These are phyloP conservation scores for Pythium apleroticum DNA, from an alignment of 352 stramenopile species.

Conservation along the genomic window DNA sequence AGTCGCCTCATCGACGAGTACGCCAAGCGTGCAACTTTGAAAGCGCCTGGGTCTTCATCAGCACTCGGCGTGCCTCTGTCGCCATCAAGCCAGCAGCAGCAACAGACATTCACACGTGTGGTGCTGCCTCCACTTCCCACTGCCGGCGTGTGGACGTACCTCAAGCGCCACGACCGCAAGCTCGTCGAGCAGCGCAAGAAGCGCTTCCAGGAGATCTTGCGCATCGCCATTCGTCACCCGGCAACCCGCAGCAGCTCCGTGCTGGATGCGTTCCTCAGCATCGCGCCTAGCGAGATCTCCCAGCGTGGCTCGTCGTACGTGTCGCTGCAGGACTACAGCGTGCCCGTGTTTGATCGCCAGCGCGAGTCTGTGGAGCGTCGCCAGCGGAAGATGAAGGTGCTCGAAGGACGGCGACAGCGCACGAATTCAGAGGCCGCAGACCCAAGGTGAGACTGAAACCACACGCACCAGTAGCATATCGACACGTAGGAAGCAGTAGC, in stretches of 20 bases:
- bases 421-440: conserved; percentile 27
- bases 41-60: conserved; percentile 23
- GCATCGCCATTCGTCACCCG: conserved; percentile 73
- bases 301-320: conserved; percentile 52
- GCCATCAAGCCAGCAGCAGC: conserved; percentile 32
- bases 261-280: conserved; percentile 75
- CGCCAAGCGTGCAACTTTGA: conserved; percentile 13
- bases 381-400: conserved; percentile 68
- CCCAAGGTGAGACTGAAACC: conserved; percentile 7
- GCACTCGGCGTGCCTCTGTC: conserved; percentile 27
- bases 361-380: conserved; percentile 67
- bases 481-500: neutral
- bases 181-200: conserved; percentile 82
- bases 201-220: conserved; percentile 81
- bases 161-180: conserved; percentile 78
- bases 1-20: conserved; percentile 49
- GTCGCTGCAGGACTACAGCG: conserved; percentile 59
- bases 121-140: conserved; percentile 49
- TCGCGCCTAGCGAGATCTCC: conserved; percentile 50
- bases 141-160: conserved; percentile 77
- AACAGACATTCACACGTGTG: conserved; percentile 33
- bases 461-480: neutral
- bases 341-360: conserved; percentile 72
- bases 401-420: conserved; percentile 60
- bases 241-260: conserved; percentile 62